Evolutionary conservation across 2,329 filamentous ascomycete species (phyloP).

Genomic region (Penicillium hordei): DNA sequence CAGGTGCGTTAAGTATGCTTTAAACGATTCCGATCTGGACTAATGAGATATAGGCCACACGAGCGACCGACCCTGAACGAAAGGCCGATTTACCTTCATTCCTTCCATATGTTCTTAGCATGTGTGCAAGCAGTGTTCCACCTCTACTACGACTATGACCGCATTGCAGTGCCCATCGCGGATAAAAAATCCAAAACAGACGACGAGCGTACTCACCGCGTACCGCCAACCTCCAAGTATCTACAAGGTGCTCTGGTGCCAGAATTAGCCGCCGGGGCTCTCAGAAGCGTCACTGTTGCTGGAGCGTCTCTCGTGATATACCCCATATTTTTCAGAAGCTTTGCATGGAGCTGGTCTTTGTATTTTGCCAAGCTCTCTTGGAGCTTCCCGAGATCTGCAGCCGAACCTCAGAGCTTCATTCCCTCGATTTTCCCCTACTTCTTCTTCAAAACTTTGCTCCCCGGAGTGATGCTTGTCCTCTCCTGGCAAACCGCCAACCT

Average conservation of each 20-base stretch:
- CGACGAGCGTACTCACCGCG: constrained; percentile 39
- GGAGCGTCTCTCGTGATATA: constrained; percentile 60
- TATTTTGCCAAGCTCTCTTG: constrained; percentile 70
- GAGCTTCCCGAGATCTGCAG: constrained; percentile 70
- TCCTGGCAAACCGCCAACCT: constrained; percentile 77
- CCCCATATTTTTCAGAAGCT: constrained; percentile 59
- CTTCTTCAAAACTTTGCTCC: constrained; percentile 56
- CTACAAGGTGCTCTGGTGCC: constrained; percentile 38
- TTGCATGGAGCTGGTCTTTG: constrained; percentile 69
- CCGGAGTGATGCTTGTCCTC: constrained; percentile 66
- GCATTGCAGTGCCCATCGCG: constrained; percentile 55
- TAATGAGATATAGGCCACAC: constrained; percentile 40
- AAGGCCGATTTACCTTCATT: constrained; percentile 75
- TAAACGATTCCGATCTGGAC: constrained; percentile 4
- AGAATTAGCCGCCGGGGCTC: constrained; percentile 35
- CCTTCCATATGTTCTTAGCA: constrained; percentile 67
- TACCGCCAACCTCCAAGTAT: constrained; percentile 39
- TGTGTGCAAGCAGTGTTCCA: constrained; percentile 69
- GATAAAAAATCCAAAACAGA: constrained; percentile 35
- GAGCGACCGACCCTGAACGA: constrained; percentile 82
- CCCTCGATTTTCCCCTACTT: constrained; percentile 59
- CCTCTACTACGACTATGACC: constrained; percentile 71
- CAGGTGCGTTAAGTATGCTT: constrained; percentile 50
- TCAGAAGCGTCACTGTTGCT: constrained; percentile 42
- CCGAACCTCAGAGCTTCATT: constrained; percentile 54